Conservation (phyloP, 768 basidiomycete genomes). For the Auricularia sp. region DNA sequence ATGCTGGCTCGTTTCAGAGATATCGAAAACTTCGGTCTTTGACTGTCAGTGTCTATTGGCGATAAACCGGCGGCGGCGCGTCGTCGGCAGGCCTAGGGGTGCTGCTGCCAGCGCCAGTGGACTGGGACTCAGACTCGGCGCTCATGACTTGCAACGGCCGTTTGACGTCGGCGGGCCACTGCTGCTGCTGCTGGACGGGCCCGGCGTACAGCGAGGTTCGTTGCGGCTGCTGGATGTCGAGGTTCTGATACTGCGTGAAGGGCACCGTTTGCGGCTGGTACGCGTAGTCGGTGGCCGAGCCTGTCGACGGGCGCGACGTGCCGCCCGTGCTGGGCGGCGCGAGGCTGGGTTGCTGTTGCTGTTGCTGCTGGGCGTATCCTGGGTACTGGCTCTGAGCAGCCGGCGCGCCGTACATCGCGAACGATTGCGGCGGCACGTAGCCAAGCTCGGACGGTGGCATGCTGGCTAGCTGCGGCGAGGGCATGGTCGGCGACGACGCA, state of each 20-base stretch:
- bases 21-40: too few species aligned
- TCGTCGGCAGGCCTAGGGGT: neutral
- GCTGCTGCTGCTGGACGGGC: neutral
- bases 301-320: too few species aligned
- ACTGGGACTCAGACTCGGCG: neutral
- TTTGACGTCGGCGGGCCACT: neutral
- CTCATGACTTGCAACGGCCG: neutral
- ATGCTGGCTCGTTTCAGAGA: too few species aligned
- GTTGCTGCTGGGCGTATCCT: neutral
- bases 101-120: neutral
- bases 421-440: neutral
- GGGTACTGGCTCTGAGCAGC: neutral
- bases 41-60: neutral
- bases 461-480: neutral
- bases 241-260: too few species aligned
- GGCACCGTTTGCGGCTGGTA: too few species aligned
- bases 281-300: too few species aligned
- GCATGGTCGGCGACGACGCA: neutral
- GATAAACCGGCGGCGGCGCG: neutral
- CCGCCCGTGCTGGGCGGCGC: too few species aligned
- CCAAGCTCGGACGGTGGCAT: neutral
- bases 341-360: neutral
- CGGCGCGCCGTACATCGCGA: neutral
- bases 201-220: neutral
- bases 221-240: neutral